Evolutionary conservation across 345 rosid species (phyloP).

Genomic region (Murraya koenigii): DNA sequence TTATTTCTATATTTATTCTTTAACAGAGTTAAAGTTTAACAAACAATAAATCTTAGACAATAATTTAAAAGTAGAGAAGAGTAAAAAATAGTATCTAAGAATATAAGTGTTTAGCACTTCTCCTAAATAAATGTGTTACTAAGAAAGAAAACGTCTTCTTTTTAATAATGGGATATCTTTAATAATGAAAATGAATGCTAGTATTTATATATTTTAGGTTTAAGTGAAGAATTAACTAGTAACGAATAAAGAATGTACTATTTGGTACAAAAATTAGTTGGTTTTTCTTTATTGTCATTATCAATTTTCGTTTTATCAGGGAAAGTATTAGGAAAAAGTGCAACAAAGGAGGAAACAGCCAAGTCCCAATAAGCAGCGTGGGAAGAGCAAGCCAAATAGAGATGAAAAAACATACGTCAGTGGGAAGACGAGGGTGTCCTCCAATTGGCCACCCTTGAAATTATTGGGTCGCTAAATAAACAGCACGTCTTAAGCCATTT

Average conservation of each 20-base stretch:
- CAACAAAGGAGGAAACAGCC: constrained; percentile 12
- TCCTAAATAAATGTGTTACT: too few species aligned
- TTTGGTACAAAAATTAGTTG: not conserved
- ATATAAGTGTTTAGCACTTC: too few species aligned
- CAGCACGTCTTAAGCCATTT: not conserved
- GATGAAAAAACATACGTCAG: constrained; percentile 29
- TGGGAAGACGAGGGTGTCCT: constrained; percentile 29
- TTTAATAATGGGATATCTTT: not conserved
- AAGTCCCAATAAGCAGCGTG: constrained; percentile 11
- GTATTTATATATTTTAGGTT: too few species aligned
- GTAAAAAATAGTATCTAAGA: too few species aligned
- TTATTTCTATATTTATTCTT: too few species aligned
- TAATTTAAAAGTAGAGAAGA: too few species aligned
- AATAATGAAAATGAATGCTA: not conserved
- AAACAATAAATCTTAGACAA: too few species aligned
- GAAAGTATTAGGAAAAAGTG: not conserved
- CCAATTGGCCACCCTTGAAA: constrained; percentile 41
- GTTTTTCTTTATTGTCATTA: not conserved
- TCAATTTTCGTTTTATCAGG: constrained; percentile 6
- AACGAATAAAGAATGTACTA: not conserved
- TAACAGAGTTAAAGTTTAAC: too few species aligned
- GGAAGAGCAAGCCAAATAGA: constrained; percentile 15
- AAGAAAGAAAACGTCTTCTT: too few species aligned
- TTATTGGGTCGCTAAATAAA: constrained; percentile 48
- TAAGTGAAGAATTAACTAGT: too few species aligned